phyloP scores from a whole-genome alignment of 129 eudicot species.

The Flaveria brownii region DNA sequence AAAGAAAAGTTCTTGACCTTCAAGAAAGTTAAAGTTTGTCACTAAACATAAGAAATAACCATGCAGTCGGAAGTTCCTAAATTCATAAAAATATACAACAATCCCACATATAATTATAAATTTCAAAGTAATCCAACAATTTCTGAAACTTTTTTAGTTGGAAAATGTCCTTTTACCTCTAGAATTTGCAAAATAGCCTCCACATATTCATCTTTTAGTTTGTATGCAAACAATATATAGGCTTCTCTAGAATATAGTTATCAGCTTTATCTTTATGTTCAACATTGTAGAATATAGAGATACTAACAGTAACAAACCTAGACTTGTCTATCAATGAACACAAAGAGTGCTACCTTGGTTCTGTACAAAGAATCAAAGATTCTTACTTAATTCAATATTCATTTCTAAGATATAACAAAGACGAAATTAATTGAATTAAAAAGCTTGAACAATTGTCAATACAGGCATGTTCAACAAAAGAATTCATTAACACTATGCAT shows the following conservation, averaged over 20 bases:
- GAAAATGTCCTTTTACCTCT: neutral
- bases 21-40: neutral
- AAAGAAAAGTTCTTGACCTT: neutral
- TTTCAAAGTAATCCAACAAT: neutral
- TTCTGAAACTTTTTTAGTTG: neutral
- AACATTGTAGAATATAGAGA: too few species aligned
- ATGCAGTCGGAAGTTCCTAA: too few species aligned
- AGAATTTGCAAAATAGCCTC: neutral
- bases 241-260: neutral
- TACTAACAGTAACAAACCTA: neutral
- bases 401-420: too few species aligned
- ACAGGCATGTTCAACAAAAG: neutral
- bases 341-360: neutral
- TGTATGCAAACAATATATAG: neutral
- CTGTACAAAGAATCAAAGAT: too few species aligned
- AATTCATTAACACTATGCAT: neutral
- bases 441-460: too few species aligned
- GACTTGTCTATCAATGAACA: conserved; percentile 3
- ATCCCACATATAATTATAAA: too few species aligned
- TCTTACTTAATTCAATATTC: too few species aligned
- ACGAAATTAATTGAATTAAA: too few species aligned
- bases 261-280: too few species aligned
- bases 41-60: neutral
- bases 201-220: neutral
- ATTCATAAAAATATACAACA: too few species aligned